phyloP scores from a whole-genome alignment of 768 basidiomycete genomes.

The Lactarius deliciosus region DNA sequence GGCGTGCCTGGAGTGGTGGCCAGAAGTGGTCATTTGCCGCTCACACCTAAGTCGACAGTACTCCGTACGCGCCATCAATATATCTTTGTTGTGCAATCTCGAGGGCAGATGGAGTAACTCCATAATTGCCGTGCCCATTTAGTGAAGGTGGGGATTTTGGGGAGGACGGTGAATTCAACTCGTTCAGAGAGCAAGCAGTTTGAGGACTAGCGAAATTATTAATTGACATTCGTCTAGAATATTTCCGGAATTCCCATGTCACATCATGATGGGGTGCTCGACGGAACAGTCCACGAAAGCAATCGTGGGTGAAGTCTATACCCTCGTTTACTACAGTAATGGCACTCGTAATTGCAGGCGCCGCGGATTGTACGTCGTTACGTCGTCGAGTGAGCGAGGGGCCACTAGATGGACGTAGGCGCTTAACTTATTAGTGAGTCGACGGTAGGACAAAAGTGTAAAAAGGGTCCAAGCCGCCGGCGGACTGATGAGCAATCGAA shows the following conservation, averaged over 20 bases:
- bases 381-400: not conserved
- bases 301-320: not conserved
- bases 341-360: not conserved
- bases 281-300: slow-evolving; percentile 1
- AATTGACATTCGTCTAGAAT: not conserved
- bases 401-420: not conserved
- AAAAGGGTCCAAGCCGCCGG: slow-evolving; percentile 20
- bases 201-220: slow-evolving; percentile 2
- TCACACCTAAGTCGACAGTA: not conserved
- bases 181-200: not conserved
- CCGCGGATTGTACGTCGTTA: not conserved
- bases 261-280: not conserved
- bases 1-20: not conserved
- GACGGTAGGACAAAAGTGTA: slow-evolving; percentile 8
- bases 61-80: too few relatives aligned
- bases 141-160: not conserved
- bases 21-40: not conserved
- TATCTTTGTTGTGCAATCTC: not conserved
- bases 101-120: not conserved
- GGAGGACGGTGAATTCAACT: not conserved
- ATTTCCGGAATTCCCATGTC: slow-evolving; percentile 3
- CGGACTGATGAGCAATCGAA: slow-evolving; percentile 1
- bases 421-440: slow-evolving; percentile 14
- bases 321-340: not conserved
- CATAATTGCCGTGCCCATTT: not conserved